Percentiles rank a stretch among this genome's conserved stretches.
phyloP scores from a whole-genome alignment of 2,329 filamentous ascomycete genomes.

The Orbilia quercus region DNA sequence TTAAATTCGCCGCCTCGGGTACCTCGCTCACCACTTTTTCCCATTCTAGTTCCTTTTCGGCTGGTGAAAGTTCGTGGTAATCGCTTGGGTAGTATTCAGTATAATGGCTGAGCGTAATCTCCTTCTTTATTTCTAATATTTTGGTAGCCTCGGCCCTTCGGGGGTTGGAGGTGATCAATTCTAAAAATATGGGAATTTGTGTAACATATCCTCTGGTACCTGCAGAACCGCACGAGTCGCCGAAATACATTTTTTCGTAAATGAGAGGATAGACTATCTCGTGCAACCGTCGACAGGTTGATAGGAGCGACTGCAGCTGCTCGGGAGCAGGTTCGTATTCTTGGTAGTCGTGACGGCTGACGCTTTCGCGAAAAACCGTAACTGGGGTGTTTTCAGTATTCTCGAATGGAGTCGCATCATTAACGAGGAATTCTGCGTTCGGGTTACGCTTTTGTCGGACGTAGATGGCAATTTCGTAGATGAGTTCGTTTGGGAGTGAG shows the following conservation, averaged over 20 bases:
- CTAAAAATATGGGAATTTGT: conserved; percentile 22
- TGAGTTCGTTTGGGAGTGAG: conserved; percentile 36
- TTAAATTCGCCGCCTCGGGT: not conserved
- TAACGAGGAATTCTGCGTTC: conserved; percentile 5
- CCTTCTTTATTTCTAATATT: conserved; percentile 11
- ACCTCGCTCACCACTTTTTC: conserved; percentile 25
- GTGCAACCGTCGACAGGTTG: conserved; percentile 15
- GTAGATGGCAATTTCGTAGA: conserved; percentile 29
- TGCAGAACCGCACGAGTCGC: conserved; percentile 5
- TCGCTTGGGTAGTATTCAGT: too few relatives aligned
- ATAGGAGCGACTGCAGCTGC: conserved; percentile 27
- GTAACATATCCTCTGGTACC: conserved; percentile 4
- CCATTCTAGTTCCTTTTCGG: conserved; percentile 17
- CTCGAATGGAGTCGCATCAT: conserved; percentile 11
- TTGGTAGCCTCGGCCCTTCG: conserved; percentile 19
- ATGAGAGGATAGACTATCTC: conserved; percentile 32
- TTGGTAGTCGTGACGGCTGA: conserved; percentile 10
- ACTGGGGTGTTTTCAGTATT: conserved; percentile 12
- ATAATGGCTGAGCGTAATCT: not conserved
- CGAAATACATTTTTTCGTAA: conserved; percentile 24
- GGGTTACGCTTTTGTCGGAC: conserved; percentile 29
- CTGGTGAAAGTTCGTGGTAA: not conserved
- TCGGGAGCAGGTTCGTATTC: conserved; percentile 7
- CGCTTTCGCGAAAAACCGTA: conserved; percentile 4
- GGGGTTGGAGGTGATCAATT: conserved; percentile 27